Conservation (phyloP, 2,329 filamentous ascomycete genomes). For the Pezicula neosporulosa region DNA sequence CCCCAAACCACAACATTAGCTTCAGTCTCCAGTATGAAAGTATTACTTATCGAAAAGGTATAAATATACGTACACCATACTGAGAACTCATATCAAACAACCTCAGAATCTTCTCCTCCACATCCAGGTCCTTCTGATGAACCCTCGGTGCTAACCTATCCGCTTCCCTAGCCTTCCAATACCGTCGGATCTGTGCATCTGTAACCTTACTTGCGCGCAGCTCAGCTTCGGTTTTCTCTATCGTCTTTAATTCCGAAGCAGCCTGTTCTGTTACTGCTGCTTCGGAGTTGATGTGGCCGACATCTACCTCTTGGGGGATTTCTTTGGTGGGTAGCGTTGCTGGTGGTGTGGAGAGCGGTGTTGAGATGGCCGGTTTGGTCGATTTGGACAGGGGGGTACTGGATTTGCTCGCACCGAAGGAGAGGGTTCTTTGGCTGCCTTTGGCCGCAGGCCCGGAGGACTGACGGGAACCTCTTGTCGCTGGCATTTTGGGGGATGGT, state of each 20-base stretch:
- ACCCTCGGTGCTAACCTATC: constrained; percentile 66
- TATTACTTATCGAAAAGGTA: not conserved
- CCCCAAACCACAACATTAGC: constrained; percentile 1
- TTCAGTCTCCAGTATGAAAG: not conserved
- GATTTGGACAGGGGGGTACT: constrained; percentile 25
- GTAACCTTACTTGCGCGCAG: constrained; percentile 60
- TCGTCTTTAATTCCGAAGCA: constrained; percentile 13
- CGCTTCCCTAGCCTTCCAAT: constrained; percentile 73
- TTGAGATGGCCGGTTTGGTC: constrained; percentile 4
- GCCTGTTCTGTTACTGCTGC: constrained; percentile 18
- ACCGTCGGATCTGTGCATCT: constrained; percentile 67
- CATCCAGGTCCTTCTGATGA: constrained; percentile 69
- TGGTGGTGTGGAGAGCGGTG: constrained; percentile 6
- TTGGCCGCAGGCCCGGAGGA: constrained; percentile 32
- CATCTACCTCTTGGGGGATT: constrained; percentile 2
- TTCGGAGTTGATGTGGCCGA: constrained; percentile 13
- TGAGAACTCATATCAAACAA: constrained; percentile 92
- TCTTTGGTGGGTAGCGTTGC: not conserved
- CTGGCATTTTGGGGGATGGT: constrained; percentile 32
- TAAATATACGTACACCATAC: constrained; percentile 71
- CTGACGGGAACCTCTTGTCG: constrained; percentile 35
- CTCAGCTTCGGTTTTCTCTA: constrained; percentile 47
- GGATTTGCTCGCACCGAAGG: constrained; percentile 62
- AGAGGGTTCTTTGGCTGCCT: constrained; percentile 52
- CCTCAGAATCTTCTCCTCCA: constrained; percentile 81